Conservation (phyloP, 1,284 basidiomycete genomes). For the Rhodotorula sp. region DNA sequence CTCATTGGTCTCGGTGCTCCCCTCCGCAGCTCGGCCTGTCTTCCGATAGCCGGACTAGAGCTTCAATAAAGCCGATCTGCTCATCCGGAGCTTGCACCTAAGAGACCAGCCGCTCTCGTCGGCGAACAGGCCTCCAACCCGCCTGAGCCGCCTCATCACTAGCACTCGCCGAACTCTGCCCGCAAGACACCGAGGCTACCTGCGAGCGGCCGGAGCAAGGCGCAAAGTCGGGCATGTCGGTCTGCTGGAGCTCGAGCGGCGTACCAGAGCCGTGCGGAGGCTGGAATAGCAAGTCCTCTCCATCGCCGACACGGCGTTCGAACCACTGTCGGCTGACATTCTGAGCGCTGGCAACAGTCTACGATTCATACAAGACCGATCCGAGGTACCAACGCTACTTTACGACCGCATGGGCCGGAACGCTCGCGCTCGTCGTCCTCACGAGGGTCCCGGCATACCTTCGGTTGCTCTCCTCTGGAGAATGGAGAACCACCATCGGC, state of each 20-base stretch:
- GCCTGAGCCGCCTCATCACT: too few relatives aligned
- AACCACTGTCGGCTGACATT: neutral
- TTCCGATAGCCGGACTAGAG: too few relatives aligned
- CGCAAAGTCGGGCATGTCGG: neutral
- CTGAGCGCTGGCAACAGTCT: slow-evolving; percentile 13
- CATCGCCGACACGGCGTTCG: too few relatives aligned
- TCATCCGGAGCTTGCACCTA: too few relatives aligned
- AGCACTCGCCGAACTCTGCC: too few relatives aligned
- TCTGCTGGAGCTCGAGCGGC: slow-evolving; percentile 17
- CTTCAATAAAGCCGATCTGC: too few relatives aligned
- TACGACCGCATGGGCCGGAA: slow-evolving; percentile 28
- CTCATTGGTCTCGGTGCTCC: too few relatives aligned
- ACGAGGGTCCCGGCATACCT: slow-evolving; percentile 5
- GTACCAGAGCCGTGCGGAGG: slow-evolving; percentile 26
- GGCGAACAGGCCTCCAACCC: too few relatives aligned
- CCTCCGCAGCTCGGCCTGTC: too few relatives aligned
- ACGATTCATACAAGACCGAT: slow-evolving; percentile 37
- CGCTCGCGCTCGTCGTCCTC: slow-evolving; percentile 25
- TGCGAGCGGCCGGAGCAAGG: too few relatives aligned
- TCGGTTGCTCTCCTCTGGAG: neutral
- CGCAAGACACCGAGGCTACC: too few relatives aligned
- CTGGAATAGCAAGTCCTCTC: slow-evolving; percentile 13
- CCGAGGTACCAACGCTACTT: slow-evolving; percentile 28
- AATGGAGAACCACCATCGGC: neutral
- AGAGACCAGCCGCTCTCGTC: too few relatives aligned